Conservation (phyloP, 768 basidiomycete species). For the Boletus pseudo-olivaceus region DNA sequence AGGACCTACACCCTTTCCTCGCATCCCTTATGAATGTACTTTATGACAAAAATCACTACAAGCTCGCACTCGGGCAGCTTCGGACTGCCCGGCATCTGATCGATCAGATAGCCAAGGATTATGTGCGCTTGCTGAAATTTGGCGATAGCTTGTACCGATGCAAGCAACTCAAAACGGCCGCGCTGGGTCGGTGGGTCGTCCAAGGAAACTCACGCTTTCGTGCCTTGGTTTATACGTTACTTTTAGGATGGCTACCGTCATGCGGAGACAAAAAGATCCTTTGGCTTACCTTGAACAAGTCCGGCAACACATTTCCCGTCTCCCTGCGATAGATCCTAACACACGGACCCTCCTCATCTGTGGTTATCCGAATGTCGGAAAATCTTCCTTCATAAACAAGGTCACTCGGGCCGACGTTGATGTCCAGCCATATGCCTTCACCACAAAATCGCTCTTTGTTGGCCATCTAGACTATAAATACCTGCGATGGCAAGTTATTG, state of each 20-base stretch:
- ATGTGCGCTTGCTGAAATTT: conserved; percentile 94
- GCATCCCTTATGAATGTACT: conserved; percentile 95
- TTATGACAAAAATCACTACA: conserved; percentile 99
- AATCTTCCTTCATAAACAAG: conserved; percentile 99
- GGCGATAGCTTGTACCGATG: conserved; percentile 97
- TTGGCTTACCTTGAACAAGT: conserved; percentile 99
- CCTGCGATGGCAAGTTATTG: conserved; percentile 99
- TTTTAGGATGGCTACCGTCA: conserved; percentile 95
- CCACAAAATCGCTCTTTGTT: conserved; percentile 97
- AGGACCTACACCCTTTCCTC: conserved; percentile 95
- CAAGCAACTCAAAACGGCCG: conserved; percentile 97
- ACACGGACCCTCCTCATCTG: conserved; percentile 97
- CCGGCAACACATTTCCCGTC: conserved; percentile 96
- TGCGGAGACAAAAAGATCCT: conserved; percentile 98
- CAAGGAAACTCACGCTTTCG: not conserved
- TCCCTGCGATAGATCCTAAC: conserved; percentile 97
- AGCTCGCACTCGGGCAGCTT: conserved; percentile 95
- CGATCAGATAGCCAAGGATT: conserved; percentile 96
- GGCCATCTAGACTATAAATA: conserved; percentile 99
- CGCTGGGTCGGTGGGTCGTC: conserved; percentile 82
- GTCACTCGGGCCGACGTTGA: conserved; percentile 99
- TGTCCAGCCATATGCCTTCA: conserved; percentile 99
- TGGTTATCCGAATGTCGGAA: conserved; percentile 99
- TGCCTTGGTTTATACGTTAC: not conserved
- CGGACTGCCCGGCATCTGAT: conserved; percentile 95